These are phyloP conservation scores for Laetiporus sulphureus DNA, from an alignment of 1,284 basidiomycete species.

Conservation along the genomic window DNA sequence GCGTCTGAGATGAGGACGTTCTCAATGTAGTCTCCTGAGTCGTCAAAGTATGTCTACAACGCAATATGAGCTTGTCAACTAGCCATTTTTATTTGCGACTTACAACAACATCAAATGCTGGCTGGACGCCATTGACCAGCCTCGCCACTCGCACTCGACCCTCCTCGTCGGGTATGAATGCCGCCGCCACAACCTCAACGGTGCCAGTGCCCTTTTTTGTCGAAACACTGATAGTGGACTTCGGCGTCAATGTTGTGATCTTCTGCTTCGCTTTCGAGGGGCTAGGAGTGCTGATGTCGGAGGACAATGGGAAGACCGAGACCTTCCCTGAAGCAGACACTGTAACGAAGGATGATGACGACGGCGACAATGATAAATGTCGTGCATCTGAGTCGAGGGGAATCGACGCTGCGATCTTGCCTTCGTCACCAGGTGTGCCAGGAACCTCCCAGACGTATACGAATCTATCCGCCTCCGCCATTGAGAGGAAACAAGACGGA, in stretches of 20 bases:
- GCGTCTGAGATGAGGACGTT: constrained; percentile 44
- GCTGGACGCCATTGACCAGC: constrained; percentile 55
- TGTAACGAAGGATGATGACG: constrained; percentile 43
- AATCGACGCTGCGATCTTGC: constrained; percentile 56
- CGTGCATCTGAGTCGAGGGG: constrained; percentile 66
- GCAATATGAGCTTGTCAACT: not conserved
- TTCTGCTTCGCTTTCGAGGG: constrained; percentile 36
- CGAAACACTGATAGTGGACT: constrained; percentile 39
- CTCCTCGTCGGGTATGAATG: constrained; percentile 35
- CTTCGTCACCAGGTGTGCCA: constrained; percentile 31
- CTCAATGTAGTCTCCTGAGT: constrained; percentile 48
- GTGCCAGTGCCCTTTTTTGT: constrained; percentile 32
- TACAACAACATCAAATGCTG: constrained; percentile 65
- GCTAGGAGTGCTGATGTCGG: constrained; percentile 36
- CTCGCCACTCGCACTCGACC: constrained; percentile 54
- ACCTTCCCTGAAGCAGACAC: constrained; percentile 65
- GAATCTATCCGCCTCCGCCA: constrained; percentile 70
- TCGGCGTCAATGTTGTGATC: constrained; percentile 43
- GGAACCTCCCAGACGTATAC: constrained; percentile 60
- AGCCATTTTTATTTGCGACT: constrained; percentile 22
- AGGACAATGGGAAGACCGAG: constrained; percentile 54
- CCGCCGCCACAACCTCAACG: constrained; percentile 40
- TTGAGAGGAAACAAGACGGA: constrained; percentile 54
- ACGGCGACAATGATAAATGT: constrained; percentile 38
- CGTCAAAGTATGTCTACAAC: constrained; percentile 48